phyloP scores from a whole-genome alignment of 2,329 filamentous ascomycete species.

The Colletotrichum echinochloae region DNA sequence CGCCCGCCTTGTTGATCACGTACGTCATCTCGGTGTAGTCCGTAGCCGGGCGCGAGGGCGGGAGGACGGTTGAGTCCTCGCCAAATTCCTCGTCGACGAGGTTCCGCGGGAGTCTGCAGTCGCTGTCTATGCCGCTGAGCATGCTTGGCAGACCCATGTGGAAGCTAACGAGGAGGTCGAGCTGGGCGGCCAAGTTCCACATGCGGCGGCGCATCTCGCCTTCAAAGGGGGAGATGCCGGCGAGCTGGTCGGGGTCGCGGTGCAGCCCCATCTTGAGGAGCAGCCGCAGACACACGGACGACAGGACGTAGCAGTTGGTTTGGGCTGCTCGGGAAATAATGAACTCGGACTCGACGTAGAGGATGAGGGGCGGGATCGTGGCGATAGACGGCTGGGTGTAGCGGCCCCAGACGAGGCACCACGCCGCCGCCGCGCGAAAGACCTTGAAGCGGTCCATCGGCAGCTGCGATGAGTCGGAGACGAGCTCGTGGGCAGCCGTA shows the following conservation, averaged over 20 bases:
- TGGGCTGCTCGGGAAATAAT: constrained; percentile 62
- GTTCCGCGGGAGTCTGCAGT: constrained; percentile 71
- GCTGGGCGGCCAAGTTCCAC: constrained; percentile 67
- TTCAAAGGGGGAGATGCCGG: constrained; percentile 62
- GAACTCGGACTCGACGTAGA: constrained; percentile 67
- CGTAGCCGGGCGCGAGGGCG: constrained; percentile 65
- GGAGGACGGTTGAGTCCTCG: constrained; percentile 65
- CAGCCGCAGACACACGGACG: constrained; percentile 62
- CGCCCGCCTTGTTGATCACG: constrained; percentile 61
- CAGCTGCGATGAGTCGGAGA: constrained; percentile 53
- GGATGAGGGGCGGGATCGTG: constrained; percentile 63
- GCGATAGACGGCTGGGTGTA: constrained; percentile 62
- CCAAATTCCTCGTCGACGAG: constrained; percentile 75
- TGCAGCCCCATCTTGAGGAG: constrained; percentile 71
- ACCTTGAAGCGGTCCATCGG: constrained; percentile 59
- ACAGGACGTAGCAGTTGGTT: constrained; percentile 66
- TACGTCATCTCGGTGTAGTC: constrained; percentile 72
- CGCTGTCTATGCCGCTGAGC: constrained; percentile 72
- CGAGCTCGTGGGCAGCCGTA: constrained; percentile 58
- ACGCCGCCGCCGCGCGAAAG: constrained; percentile 63
- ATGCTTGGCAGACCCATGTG: constrained; percentile 76
- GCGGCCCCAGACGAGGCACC: constrained; percentile 62
- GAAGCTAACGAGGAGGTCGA: constrained; percentile 74
- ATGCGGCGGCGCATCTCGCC: constrained; percentile 66
- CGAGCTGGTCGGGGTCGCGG: constrained; percentile 65